Evolutionary conservation across 2,329 filamentous ascomycete species (phyloP).

Genomic region (Bipolaris gigantea): DNA sequence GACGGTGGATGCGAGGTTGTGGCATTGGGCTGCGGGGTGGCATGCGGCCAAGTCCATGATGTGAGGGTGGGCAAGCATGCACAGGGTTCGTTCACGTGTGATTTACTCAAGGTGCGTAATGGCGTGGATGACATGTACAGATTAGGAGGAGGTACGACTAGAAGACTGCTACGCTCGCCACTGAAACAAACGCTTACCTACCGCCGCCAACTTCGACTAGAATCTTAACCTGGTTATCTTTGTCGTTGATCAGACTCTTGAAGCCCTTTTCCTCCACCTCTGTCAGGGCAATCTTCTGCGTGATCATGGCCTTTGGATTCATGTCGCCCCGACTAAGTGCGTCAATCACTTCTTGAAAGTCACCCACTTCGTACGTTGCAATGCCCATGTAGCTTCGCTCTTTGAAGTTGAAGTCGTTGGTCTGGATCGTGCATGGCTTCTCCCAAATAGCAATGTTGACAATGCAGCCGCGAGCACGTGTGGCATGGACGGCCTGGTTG

Average conservation of each 20-base stretch:
- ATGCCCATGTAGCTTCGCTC: constrained; percentile 58
- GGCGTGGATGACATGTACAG: neutral
- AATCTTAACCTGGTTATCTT: constrained; percentile 55
- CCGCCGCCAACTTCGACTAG: constrained; percentile 47
- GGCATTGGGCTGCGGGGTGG: constrained; percentile 63
- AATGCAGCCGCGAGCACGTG: constrained; percentile 55
- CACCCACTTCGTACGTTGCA: constrained; percentile 55
- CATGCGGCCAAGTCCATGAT: constrained; percentile 50
- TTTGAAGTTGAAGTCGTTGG: constrained; percentile 57
- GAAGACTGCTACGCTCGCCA: too few species aligned
- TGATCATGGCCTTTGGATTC: constrained; percentile 53
- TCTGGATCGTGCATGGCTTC: constrained; percentile 53
- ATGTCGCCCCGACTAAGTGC: constrained; percentile 51
- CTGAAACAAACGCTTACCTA: too few species aligned
- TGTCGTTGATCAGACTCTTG: constrained; percentile 52
- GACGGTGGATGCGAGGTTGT: constrained; percentile 61
- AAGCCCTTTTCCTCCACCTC: constrained; percentile 54
- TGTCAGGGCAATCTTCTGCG: constrained; percentile 51
- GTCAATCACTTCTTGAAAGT: constrained; percentile 52
- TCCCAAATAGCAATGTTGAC: constrained; percentile 62
- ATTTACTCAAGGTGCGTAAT: too few species aligned
- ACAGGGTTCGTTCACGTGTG: too few species aligned
- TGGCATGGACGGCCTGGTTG: constrained; percentile 53
- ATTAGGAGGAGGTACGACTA: neutral
- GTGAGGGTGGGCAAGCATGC: too few species aligned